Base-by-base conservation (phyloP, 192 early-diverging fungal species). In the Phycomyces blakesleeanus region DNA sequence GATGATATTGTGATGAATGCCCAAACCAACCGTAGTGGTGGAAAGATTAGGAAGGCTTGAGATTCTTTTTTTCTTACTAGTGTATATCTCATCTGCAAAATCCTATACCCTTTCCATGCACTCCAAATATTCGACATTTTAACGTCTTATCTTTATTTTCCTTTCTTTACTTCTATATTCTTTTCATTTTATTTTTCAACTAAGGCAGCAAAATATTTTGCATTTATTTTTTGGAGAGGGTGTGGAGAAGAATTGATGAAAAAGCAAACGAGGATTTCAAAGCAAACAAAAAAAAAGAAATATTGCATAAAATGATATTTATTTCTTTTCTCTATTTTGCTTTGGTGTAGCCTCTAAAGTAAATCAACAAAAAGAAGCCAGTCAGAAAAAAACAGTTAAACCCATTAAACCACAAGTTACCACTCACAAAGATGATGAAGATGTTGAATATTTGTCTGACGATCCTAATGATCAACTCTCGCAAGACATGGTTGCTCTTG, bases 1-100 rank as follows among this genome's bases (percentile, higher is more conserved):
- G 93, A 93, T 66, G 91, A 93, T 73, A 66, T 78, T 39, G 91
- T 92, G 11, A 67, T 83, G 29, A 75, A 75, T 29, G 90, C 91
- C 0, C 83, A 81, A 55, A 71, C 77, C 47, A 60, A 76, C 16
- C 80, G 78, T 51, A 38, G 21, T 39, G 41, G 51, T 44, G 40
- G 41, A 26, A 27, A 20, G 10, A 18, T 25, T 37, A 68, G 58
- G 63, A 42, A 61, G 47, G 27, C 59, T 37, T 72, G 54, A 21
- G 20, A 2, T 41, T n/a, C n/a, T 14, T 11, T 51, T 16, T 29
- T 37, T 0, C 15, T 50, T 51, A 44, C 53, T 27, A 42, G 18
- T 55, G n/a, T 64, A 21, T 18, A 26, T 5, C 16, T 11, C 51
- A 50, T 34, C 29, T 34, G 29, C 29, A 24, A 18, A 25, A 21